Evolutionary conservation across 1,284 basidiomycete genomes (phyloP), one percentile per base, ranked within the genome.

Genomic region (Fomitopsis schrenkii): DNA sequence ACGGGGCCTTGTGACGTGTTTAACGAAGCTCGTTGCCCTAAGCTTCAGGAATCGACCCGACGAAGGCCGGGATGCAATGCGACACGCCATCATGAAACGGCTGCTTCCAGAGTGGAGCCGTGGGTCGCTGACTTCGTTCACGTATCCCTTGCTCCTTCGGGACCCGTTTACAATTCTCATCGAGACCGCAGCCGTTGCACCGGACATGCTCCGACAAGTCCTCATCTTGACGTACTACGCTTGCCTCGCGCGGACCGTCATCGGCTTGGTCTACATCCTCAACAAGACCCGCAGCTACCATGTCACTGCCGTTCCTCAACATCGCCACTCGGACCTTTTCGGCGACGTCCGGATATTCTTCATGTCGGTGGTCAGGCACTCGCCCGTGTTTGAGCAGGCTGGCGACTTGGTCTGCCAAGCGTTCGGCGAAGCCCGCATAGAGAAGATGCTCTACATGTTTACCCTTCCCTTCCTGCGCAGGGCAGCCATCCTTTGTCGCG

Each of bases 381-480:
- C 86, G 1, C 90, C 88, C 1, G 81, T 90, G 36, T 88, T 93
- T 66, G 90, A 93, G 64, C 90, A 91, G 68, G 89, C 86, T 0
- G 88, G 90, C 3, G 90, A 87, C 38, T 75, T 90, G 52, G 87
- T 88, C 3, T 87, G 93, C 55, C 86, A 90, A 57, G 83, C 86
- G 6, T 92, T 91, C 68, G 91, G 91, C 58, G 88, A 93, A 67
- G 86, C 86, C 2, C 80, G 87, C 30, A 88, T 98, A 58, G 92
- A 95, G 70, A 94, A 92, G 75, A 77, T 97, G 56, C 77, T 98
- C 53, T 96, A 97, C 72, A 83, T 87, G 0, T 94, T 96, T 75
- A 96, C 94, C 0, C 79, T 99, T 7, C 95, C 95, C 1, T 98
- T 98, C 81, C 83, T 98, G n/a, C 89, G 96, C 41, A 86, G 93